These are phyloP conservation scores for Collybia sp. DNA, from an alignment of 768 basidiomycete species.

Conservation along the genomic window DNA sequence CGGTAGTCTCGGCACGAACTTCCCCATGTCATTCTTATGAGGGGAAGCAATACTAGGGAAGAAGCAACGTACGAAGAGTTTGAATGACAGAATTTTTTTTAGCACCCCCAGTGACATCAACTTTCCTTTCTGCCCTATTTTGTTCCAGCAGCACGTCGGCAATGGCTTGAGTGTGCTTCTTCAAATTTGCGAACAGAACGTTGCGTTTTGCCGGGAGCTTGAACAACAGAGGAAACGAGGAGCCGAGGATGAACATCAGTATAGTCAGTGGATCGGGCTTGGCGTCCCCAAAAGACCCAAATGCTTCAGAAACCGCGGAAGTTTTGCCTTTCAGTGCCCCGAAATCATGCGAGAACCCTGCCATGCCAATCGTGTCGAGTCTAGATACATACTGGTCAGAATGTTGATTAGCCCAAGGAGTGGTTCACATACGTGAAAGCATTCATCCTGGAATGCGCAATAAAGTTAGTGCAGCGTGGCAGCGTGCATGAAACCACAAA, in stretches of 20 bases:
- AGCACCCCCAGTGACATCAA: conserved; percentile 3
- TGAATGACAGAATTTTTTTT: conserved; percentile 7
- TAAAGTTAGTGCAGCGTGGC: neutral
- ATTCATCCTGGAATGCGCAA: conserved; percentile 1
- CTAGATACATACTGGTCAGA: neutral
- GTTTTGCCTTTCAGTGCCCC: neutral
- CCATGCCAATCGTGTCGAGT: neutral
- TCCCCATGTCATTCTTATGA: neutral
- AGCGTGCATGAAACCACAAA: neutral
- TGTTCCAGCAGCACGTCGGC: conserved; percentile 33
- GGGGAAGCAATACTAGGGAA: neutral
- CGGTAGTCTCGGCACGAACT: conserved; percentile 12
- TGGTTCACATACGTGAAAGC: neutral
- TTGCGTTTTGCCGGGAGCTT: neutral
- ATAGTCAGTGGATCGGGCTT: neutral
- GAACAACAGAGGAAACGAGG: conserved; percentile 13
- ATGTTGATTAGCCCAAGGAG: neutral
- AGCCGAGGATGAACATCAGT: conserved; percentile 6
- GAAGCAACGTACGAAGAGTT: conserved; percentile 4
- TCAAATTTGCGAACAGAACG: neutral
- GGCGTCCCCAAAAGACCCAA: neutral
- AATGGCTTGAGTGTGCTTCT: conserved; percentile 17
- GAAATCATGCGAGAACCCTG: neutral
- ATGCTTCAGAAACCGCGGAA: neutral
- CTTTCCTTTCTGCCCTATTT: conserved; percentile 26